A percentile compares a stretch with the other conserved stretches of the same genome.
Conservation (phyloP, 2,329 filamentous ascomycete genomes). For the Neopestalotiopsis clavispora region DNA sequence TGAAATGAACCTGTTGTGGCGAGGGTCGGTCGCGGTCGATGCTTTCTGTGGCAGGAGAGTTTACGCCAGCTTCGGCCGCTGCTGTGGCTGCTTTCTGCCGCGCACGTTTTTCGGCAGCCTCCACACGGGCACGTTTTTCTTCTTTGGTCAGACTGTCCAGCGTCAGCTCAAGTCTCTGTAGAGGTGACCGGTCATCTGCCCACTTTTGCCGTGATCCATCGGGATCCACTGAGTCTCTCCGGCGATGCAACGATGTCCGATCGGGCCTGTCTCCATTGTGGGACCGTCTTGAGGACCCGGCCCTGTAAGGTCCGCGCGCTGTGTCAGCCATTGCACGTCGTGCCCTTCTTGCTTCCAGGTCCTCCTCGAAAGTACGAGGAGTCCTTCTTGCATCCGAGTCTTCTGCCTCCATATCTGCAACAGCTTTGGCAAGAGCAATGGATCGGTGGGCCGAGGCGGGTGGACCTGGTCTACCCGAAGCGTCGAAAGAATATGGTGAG, state of each 20-base stretch:
- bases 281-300: slow-evolving; percentile 31
- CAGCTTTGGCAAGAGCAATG: slow-evolving; percentile 25
- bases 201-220: slow-evolving; percentile 60
- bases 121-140: slow-evolving; percentile 84
- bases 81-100: slow-evolving; percentile 62
- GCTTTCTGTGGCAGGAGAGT: slow-evolving; percentile 21
- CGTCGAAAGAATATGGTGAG: slow-evolving; percentile 35
- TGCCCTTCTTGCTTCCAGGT: slow-evolving; percentile 17
- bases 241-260: slow-evolving; percentile 33
- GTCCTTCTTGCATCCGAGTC: slow-evolving; percentile 37
- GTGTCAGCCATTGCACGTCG: slow-evolving; percentile 14
- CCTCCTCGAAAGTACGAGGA: slow-evolving; percentile 35
- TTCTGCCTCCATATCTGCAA: slow-evolving; percentile 36
- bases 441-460: slow-evolving; percentile 32
- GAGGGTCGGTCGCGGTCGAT: slow-evolving; percentile 28
- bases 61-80: slow-evolving; percentile 27
- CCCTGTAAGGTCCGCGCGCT: slow-evolving; percentile 25
- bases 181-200: slow-evolving; percentile 83
- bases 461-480: slow-evolving; percentile 35
- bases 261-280: slow-evolving; percentile 33
- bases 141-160: slow-evolving; percentile 94
- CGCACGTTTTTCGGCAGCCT: slow-evolving; percentile 78
- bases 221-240: slow-evolving; percentile 43
- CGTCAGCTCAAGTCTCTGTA: slow-evolving; percentile 91
- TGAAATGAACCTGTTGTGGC: slow-evolving; percentile 39